Evolutionary conservation across 2,329 filamentous ascomycete species (phyloP), one percentile per base, ranked within the genome.

Genomic region (Fusarium gaditjirri): DNA sequence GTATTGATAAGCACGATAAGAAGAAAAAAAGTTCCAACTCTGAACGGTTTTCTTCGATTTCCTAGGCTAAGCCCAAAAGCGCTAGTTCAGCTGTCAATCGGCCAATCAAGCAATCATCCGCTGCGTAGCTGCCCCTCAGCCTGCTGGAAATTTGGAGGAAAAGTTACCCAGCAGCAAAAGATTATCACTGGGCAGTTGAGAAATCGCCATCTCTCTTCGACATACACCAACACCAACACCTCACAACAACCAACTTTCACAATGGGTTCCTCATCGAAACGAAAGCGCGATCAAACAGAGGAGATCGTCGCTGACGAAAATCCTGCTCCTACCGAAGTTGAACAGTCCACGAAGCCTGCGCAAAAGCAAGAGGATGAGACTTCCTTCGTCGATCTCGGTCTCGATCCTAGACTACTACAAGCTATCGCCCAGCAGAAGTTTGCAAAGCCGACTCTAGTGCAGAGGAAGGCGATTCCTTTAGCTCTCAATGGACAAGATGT

Each of bases 401-500:
- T 99, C 69, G 96, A 99, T 79, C 84, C 94, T 14, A 91, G 96
- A 73, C 86, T 99, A 35, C 86, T 98, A 38, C 94, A 97, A 84
- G 94, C 93, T 60, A 88, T 98, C 75, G 92, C 92, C 50, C 91
- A 93, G 79, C 92, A 96, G 81, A 91, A 92, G 81, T 98, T 95
- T 84, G 87, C 91, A 70, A 90, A 91, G 64, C 96, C 96, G 19
- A 98, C 96, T n/a, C 88, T 92, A 17, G 93, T 98, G 4, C 96
- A 99, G 82, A 88, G 90, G 44, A 92, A 92, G 81, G 93, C 94
- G 3, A 97, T 99, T 70, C 96, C 96, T 3, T 84, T 98, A 41
- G 94, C 94, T 27, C 86, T 98, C 23, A 90, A 94, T 72, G 95
- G 96, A 17, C 92, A 94, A 78, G 94, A 98, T 86, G 91, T 99